These are phyloP conservation scores for Hapsidospora chrysogenum DNA, from an alignment of 495 filamentous ascomycete species.

Conservation along the genomic window DNA sequence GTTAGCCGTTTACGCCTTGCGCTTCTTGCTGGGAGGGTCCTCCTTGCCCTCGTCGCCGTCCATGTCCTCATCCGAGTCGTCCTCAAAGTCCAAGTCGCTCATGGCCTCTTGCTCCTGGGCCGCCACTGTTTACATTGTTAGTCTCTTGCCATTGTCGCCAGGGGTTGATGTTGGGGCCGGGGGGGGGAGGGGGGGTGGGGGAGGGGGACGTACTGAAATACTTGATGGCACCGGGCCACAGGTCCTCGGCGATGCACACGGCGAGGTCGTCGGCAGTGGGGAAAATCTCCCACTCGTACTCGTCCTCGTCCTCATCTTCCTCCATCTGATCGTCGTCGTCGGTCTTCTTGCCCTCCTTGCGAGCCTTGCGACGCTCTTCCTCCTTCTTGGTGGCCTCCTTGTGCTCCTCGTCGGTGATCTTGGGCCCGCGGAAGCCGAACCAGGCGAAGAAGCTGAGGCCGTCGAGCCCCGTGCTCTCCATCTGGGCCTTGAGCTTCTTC, in stretches of 20 bases:
- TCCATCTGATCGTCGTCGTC: conserved; percentile 35
- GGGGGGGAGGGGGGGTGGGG: neutral
- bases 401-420: conserved; percentile 54
- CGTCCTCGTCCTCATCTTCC: conserved; percentile 33
- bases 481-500: conserved; percentile 30
- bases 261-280: conserved; percentile 66
- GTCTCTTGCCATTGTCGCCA: too few relatives aligned
- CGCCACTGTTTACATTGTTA: conserved; percentile 25
- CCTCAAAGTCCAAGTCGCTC: conserved; percentile 44
- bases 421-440: conserved; percentile 59
- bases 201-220: conserved; percentile 62
- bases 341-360: conserved; percentile 36
- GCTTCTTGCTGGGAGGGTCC: conserved; percentile 25
- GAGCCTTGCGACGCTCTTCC: conserved; percentile 36
- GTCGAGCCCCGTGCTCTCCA: conserved; percentile 38
- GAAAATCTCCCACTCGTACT: conserved; percentile 56
- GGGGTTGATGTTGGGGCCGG: too few relatives aligned
- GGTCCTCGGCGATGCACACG: conserved; percentile 62
- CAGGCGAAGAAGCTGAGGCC: conserved; percentile 69
- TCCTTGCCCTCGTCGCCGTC: conserved; percentile 27
- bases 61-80: conserved; percentile 25
- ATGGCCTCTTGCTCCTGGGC: conserved; percentile 42
- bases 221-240: conserved; percentile 75
- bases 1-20: conserved; percentile 19
- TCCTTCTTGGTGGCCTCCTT: conserved; percentile 38